phyloP scores from a whole-genome alignment of 1,139 yeast genomes.

The Nakaseomyces delphensis region DNA sequence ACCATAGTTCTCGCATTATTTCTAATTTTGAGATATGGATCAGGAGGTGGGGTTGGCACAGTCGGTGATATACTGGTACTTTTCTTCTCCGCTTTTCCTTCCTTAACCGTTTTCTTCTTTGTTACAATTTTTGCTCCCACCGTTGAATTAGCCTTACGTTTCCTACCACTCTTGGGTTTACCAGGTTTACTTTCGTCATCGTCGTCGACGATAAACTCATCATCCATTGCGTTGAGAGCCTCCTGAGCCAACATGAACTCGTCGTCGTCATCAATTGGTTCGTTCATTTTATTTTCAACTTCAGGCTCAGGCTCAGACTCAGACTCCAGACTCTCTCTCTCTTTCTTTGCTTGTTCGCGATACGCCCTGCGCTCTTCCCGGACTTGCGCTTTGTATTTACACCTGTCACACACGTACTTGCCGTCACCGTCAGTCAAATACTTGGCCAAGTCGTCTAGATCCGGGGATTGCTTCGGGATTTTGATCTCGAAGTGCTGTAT shows the following conservation, averaged over 20 bases:
- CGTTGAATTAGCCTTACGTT: constrained; percentile 10
- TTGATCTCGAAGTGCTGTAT: background rate
- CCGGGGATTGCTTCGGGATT: background rate
- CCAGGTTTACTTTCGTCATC: constrained; percentile 10
- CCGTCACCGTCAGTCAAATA: constrained; percentile 34
- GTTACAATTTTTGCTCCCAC: constrained; percentile 7
- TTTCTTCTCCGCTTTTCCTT: constrained; percentile 6
- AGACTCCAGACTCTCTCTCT: too few relatives aligned
- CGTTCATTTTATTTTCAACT: too few relatives aligned
- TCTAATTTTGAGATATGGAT: constrained; percentile 31
- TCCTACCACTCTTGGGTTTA: constrained; percentile 7
- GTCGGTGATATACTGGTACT: background rate
- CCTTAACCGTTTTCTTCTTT: background rate
- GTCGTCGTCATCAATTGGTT: constrained; percentile 16
- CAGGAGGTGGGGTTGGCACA: background rate
- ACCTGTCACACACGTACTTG: constrained; percentile 42
- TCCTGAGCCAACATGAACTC: constrained; percentile 14
- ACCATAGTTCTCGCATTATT: constrained; percentile 37
- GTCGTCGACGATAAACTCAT: constrained; percentile 13
- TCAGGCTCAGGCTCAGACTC: too few relatives aligned
- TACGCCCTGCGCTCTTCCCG: constrained; percentile 20
- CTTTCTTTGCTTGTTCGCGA: constrained; percentile 20
- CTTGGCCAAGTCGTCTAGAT: background rate
- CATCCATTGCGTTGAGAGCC: constrained; percentile 15
- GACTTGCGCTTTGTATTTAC: constrained; percentile 30